A percentile compares a stretch with the other conserved stretches of the same genome.
phyloP scores from a whole-genome alignment of 176 grass and related monocot species.

The Tillandsia leiboldiana region DNA sequence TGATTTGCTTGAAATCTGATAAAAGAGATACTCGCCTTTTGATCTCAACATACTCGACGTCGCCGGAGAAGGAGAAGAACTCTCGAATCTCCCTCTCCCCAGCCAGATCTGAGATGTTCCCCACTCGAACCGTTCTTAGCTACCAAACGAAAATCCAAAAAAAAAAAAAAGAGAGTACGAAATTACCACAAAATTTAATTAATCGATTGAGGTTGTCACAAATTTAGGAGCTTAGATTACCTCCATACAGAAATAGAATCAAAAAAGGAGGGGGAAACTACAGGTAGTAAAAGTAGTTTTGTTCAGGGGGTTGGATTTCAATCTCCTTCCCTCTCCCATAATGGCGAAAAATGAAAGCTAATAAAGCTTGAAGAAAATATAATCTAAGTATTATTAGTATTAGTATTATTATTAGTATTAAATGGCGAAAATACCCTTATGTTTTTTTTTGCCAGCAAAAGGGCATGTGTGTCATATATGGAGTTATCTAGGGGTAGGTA shows the following conservation, averaged over 20 bases:
- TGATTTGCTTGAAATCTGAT: neutral
- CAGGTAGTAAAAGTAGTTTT: neutral
- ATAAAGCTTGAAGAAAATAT: conserved; percentile 9
- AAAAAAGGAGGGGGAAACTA: neutral
- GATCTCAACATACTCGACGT: conserved; percentile 87
- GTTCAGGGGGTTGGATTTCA: conserved; percentile 2
- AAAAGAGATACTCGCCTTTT: conserved; percentile 25
- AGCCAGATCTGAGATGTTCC: conserved; percentile 94
- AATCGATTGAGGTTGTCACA: neutral
- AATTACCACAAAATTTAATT: conserved; percentile 1
- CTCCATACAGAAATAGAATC: conserved; percentile 9
- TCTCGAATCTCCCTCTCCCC: conserved; percentile 90
- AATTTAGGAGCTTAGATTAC: conserved; percentile 10
- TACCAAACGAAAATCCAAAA: conserved; percentile 15
- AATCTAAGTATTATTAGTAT: neutral
- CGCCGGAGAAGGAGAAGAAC: conserved; percentile 98
- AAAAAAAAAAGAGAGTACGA: neutral
- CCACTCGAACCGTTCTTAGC: conserved; percentile 67
- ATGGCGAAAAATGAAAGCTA: neutral
- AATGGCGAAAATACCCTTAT: conserved; percentile 20
- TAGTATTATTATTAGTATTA: neutral
- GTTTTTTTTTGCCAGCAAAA: neutral
- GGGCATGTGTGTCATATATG: neutral
- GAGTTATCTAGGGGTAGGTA: neutral
- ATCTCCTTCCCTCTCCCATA: conserved; percentile 23